Evolutionary conservation across 2,329 filamentous ascomycete species (phyloP).

Genomic region (Gnomoniopsis smithogilvyi): DNA sequence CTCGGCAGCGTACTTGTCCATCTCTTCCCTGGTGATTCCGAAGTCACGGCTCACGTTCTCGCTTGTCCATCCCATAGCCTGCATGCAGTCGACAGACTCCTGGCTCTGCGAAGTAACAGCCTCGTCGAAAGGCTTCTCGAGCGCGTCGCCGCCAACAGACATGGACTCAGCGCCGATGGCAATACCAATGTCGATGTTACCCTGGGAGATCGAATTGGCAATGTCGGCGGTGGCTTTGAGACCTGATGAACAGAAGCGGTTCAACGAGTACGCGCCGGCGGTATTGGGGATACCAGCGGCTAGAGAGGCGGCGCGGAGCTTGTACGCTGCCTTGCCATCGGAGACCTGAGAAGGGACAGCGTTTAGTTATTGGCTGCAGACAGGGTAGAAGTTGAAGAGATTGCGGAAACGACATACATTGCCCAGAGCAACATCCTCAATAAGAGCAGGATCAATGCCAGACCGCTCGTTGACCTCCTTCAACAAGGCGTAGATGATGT

Average conservation of each 20-base stretch:
- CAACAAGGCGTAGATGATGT: conserved; percentile 76
- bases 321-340: conserved; percentile 84
- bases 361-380: neutral
- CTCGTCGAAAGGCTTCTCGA: conserved; percentile 72
- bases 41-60: conserved; percentile 96
- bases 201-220: conserved; percentile 76
- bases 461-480: conserved; percentile 71
- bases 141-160: conserved; percentile 68
- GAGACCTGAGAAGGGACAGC: conserved; percentile 55
- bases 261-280: conserved; percentile 73
- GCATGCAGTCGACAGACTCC: conserved; percentile 80
- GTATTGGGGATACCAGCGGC: conserved; percentile 95
- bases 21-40: conserved; percentile 71
- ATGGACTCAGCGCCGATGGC: conserved; percentile 89
- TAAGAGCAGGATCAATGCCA: conserved; percentile 73
- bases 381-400: neutral
- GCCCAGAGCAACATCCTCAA: conserved; percentile 89
- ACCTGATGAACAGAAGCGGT: conserved; percentile 96
- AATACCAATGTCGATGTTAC: conserved; percentile 82
- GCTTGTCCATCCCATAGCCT: conserved; percentile 97
- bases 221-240: conserved; percentile 95
- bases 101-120: conserved; percentile 68
- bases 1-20: conserved; percentile 85
- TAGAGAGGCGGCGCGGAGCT: conserved; percentile 81
- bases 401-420: conserved; percentile 57